These are phyloP conservation scores for Phytophthora rubi DNA, from an alignment of 352 stramenopile species.

Conservation along the genomic window DNA sequence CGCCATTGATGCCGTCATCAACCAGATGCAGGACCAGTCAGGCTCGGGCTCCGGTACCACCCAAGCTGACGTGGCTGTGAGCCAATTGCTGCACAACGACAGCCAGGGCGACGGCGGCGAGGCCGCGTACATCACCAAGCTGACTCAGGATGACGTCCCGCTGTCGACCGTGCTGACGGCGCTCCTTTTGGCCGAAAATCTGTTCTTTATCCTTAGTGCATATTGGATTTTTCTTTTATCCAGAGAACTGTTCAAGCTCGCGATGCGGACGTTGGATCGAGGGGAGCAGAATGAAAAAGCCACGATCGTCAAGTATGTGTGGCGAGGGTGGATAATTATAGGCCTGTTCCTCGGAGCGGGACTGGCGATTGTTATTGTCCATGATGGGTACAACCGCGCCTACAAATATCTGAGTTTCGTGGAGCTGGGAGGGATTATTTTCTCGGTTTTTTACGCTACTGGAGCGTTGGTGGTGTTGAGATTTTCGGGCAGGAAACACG, in stretches of 20 bases:
- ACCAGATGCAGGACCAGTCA: conserved; percentile 25
- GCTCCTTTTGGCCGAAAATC: conserved; percentile 60
- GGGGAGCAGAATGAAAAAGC: conserved; percentile 52
- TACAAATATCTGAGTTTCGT: conserved; percentile 64
- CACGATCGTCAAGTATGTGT: conserved; percentile 58
- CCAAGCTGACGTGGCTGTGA: conserved; percentile 23
- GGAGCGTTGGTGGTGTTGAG: conserved; percentile 49
- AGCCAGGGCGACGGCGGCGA: conserved; percentile 57
- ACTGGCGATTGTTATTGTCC: conserved; percentile 48
- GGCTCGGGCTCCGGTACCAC: conserved; percentile 21
- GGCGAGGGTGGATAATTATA: conserved; percentile 40
- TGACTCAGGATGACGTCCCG: conserved; percentile 52
- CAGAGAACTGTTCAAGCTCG: conserved; percentile 64
- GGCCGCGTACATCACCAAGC: conserved; percentile 66
- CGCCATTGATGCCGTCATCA: conserved; percentile 30
- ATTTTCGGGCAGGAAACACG: conserved; percentile 62
- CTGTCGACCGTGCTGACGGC: conserved; percentile 50
- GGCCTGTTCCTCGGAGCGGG: conserved; percentile 40
- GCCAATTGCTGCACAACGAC: conserved; percentile 47
- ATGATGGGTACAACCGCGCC: conserved; percentile 58
- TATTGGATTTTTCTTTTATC: conserved; percentile 76
- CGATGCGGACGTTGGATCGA: conserved; percentile 63
- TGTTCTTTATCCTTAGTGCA: conserved; percentile 68
- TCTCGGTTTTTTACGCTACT: conserved; percentile 54
- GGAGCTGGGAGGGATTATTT: conserved; percentile 53